phyloP scores from a whole-genome alignment of 805 yeast genomes.

The Cyberlindnera amylophila region DNA sequence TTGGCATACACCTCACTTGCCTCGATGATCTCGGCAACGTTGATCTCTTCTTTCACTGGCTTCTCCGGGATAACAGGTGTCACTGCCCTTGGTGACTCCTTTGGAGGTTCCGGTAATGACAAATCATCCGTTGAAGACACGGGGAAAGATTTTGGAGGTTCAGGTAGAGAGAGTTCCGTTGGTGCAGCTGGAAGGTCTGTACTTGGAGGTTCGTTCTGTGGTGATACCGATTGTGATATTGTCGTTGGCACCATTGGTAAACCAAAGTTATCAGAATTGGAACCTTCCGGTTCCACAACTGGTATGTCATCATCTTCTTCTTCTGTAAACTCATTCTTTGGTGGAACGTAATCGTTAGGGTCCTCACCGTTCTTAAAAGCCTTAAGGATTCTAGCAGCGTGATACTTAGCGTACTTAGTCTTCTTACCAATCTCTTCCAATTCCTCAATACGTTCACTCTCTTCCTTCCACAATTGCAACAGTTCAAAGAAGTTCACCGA shows the following conservation, averaged over 20 bases:
- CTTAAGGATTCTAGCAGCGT: conserved; percentile 53
- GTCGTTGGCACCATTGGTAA: conserved; percentile 15
- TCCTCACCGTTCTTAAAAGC: conserved; percentile 46
- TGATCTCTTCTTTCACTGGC: conserved; percentile 9
- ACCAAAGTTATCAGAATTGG: conserved; percentile 15
- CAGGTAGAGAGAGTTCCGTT: conserved; percentile 1
- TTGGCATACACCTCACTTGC: conserved; percentile 51
- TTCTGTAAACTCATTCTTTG: conserved; percentile 15
- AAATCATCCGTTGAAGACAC: neutral
- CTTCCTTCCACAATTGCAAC: conserved; percentile 40
- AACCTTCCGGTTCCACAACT: conserved; percentile 10
- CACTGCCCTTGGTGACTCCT: neutral
- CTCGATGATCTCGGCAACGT: conserved; percentile 48
- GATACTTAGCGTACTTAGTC: conserved; percentile 59
- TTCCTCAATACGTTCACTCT: conserved; percentile 33
- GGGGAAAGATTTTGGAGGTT: neutral
- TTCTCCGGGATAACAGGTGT: neutral
- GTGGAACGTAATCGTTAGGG: conserved; percentile 52
- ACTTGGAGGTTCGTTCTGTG: neutral
- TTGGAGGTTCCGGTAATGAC: conserved; percentile 15
- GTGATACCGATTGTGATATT: conserved; percentile 5
- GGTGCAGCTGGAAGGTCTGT: conserved; percentile 8
- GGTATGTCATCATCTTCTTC: conserved; percentile 1
- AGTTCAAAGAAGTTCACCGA: conserved; percentile 51
- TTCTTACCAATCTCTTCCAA: conserved; percentile 32